Base-by-base conservation (phyloP, 2,329 filamentous ascomycete genomes). In the Thelonectria blattea region DNA sequence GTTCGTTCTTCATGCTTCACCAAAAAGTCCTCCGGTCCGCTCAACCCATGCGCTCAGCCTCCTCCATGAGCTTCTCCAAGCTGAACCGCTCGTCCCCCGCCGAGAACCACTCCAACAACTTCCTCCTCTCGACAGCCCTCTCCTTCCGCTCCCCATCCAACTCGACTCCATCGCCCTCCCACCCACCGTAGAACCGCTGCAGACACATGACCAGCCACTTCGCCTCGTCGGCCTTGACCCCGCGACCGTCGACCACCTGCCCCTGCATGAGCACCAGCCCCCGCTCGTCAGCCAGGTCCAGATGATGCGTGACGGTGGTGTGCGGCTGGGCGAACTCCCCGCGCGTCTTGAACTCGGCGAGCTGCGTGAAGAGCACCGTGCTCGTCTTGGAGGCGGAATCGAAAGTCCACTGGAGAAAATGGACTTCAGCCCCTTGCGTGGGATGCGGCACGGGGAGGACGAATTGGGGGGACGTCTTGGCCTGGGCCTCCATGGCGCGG, bases 381-480 rank as follows among this genome's bases (percentile, higher is more conserved):
- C 85, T 86, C 3, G 88, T 89, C 61, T 83, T 79, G 17, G 83
- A 84, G 58, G 80, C 79, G 20, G 77, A 79, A 61, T 96, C 93
- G 77, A 97, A 97, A 0, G 91, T 91, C 92, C 96, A 99, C 78
- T 99, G 94, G 63, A 99, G 78, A 76, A 96, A 97, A 78, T 99
- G 95, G 47, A 99, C 93, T 76, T 98, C 95, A 48, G 93, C 92
- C 52, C 91, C 92, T 66, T 82, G 81, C 22, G 76, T 79, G 48
- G 79, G 78, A 76, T 85, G 91, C 66, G 91, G 91, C 7, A 98
- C 84, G 0, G 95, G 95, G 1, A 99, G 85, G 56, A 99, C 89
- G 79, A 99, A 99, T 69, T 93, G 89, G 14, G 95, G 95, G 74
- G 94, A 86, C 52, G 81, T 81, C 65, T 87, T 87, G 14, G 93